Base-by-base conservation (phyloP, 768 basidiomycete species). In the Mycena capillaripes region DNA sequence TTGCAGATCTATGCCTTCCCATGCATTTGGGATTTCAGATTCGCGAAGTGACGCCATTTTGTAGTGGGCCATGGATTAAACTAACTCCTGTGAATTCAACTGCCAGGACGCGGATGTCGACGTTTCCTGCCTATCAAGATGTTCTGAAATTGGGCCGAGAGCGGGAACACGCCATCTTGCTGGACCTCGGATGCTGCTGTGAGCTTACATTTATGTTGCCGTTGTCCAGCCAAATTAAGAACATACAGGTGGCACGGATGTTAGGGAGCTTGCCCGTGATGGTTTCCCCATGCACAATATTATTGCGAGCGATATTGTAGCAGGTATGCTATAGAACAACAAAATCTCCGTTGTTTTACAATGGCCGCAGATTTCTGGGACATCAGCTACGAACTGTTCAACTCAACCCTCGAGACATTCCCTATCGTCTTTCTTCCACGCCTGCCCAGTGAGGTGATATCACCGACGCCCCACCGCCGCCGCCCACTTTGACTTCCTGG, bases 311-410 rank as follows among this genome's bases (percentile, higher is more conserved):
- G 86, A 86, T 66, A 76, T 87, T 17, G 73, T 76, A 11, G 76
- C 74, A 78, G 81, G 84, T 83, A 23, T n/a, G n/a, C n/a, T n/a
- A 34, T 1, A 14, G 4, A 16, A 11, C 10, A 16, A 27, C 27
- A 23, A 23, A 36, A 4, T 30, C n/a, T 36, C n/a, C n/a, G n/a
- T 19, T 6, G n/a, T 4, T 36, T 10, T 8, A 10, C n/a, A 19
- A 58, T 3, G 23, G 23, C n/a, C 34, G 19, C 66, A 92, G 91
- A 79, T 7, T 89, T 90, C 71, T 92, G 90, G 91, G 82, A 89
- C 5, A 82, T 87, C 3, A 92, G 92, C 1, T 91, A 93, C 70
- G 84, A 87, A 56, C 82, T 93, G 10, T 93, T 92, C 81, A 84
- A 79, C 55, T 84, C 88, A 16, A 89, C 83, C 0, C 86, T 87